Percentiles rank a stretch among this genome's conserved stretches.
These are phyloP conservation scores for Rhodocollybia butyracea DNA, from an alignment of 768 basidiomycete genomes.

Conservation along the genomic window DNA sequence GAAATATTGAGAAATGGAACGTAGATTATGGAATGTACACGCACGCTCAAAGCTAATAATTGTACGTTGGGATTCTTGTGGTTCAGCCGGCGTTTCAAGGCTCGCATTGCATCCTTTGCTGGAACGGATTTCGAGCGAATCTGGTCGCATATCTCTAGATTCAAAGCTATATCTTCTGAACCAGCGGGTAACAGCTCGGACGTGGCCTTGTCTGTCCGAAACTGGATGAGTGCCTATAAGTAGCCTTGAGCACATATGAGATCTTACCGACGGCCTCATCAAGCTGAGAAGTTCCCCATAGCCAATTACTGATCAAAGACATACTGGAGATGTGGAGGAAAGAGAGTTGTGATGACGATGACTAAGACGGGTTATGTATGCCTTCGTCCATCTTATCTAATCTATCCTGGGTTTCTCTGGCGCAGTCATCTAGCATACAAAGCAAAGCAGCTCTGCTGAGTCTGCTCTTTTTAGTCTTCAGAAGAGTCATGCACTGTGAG, in stretches of 20 bases:
- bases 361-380: no score
- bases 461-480: no score
- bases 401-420: no score
- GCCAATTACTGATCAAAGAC: constrained; percentile 62
- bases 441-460: no score
- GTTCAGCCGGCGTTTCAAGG: constrained; percentile 80
- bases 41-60: constrained; percentile 77
- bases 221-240: constrained; percentile 4
- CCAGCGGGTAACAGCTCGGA: constrained; percentile 83
- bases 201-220: constrained; percentile 80
- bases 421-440: no score
- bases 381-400: no score
- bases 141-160: constrained; percentile 95
- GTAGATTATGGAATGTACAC: constrained; percentile 24
- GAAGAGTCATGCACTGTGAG: no score
- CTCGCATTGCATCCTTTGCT: constrained; percentile 85
- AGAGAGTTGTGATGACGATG: not conserved
- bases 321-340: constrained; percentile 25
- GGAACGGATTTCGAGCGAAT: constrained; percentile 88
- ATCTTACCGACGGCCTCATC: constrained; percentile 77
- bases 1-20: constrained; percentile 2
- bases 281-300: constrained; percentile 82
- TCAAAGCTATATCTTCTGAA: constrained; percentile 86
- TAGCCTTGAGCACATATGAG: not conserved
- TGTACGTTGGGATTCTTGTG: constrained; percentile 98